Conservation (phyloP, 2,329 filamentous ascomycete species). For the Byssochlamys sp. region DNA sequence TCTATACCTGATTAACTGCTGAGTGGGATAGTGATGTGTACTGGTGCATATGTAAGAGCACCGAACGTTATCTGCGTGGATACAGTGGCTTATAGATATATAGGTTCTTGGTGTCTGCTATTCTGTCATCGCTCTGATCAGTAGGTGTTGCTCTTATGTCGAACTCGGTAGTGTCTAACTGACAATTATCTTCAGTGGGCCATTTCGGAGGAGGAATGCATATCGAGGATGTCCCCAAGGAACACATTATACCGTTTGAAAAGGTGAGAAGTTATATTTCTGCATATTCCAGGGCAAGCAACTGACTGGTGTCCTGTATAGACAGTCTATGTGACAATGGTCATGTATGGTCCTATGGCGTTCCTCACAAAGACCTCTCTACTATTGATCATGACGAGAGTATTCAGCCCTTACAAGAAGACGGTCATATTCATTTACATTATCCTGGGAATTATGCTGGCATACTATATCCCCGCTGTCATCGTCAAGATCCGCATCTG, state of each 20-base stretch:
- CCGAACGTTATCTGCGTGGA: neutral
- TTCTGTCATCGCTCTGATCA: constrained; percentile 15
- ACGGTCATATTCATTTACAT: constrained; percentile 30
- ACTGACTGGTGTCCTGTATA: constrained; percentile 9
- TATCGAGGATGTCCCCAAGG: constrained; percentile 21
- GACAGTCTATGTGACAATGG: constrained; percentile 35
- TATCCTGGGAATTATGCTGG: constrained; percentile 28
- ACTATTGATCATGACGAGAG: constrained; percentile 35
- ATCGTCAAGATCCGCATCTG: constrained; percentile 38
- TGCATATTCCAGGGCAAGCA: neutral
- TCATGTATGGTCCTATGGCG: constrained; percentile 40
- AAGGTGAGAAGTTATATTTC: constrained; percentile 17
- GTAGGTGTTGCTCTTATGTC: constrained; percentile 7
- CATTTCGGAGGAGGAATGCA: constrained; percentile 31
- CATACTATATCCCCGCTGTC: constrained; percentile 34
- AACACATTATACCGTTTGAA: constrained; percentile 24
- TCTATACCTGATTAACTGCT: neutral
- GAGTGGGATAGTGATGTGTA: neutral
- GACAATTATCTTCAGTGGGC: constrained; percentile 14
- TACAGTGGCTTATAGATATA: neutral
- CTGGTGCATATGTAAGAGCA: neutral
- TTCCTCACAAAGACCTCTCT: constrained; percentile 37
- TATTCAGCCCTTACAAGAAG: constrained; percentile 35
- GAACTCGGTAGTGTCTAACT: neutral
- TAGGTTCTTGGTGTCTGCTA: constrained; percentile 13